A percentile compares a stretch with the other conserved stretches of the same genome.
phyloP scores from a whole-genome alignment of 2,329 filamentous ascomycete genomes.

The Cercospora zeae-maydis region DNA sequence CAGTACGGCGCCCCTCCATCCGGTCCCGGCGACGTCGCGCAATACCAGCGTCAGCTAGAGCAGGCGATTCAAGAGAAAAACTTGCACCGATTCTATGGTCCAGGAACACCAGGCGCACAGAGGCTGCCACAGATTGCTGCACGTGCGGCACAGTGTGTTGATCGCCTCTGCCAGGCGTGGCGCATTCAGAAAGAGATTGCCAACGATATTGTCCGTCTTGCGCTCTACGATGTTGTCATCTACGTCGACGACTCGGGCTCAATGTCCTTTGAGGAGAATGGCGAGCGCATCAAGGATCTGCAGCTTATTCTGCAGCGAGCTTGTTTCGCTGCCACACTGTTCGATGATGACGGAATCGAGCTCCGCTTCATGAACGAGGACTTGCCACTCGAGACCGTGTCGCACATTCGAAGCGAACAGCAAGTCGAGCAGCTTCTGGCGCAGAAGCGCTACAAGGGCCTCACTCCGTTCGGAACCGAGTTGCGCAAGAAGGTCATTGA shows the following conservation, averaged over 20 bases:
- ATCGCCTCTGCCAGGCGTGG: conserved; percentile 55
- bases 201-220: conserved; percentile 60
- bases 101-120: conserved; percentile 49
- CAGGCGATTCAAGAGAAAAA: conserved; percentile 58
- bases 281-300: conserved; percentile 64
- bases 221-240: conserved; percentile 60
- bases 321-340: conserved; percentile 63
- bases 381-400: conserved; percentile 45
- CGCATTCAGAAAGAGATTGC: conserved; percentile 57
- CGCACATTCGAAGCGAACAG: conserved; percentile 55
- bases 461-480: conserved; percentile 64
- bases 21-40: conserved; percentile 47
- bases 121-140: conserved; percentile 46
- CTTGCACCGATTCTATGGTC: conserved; percentile 58
- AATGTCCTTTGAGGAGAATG: conserved; percentile 65
- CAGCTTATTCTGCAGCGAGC: conserved; percentile 62
- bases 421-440: conserved; percentile 58
- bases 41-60: conserved; percentile 56
- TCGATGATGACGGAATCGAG: conserved; percentile 65
- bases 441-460: conserved; percentile 60
- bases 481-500: conserved; percentile 62
- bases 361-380: conserved; percentile 68
- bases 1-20: conserved; percentile 38
- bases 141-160: conserved; percentile 50
- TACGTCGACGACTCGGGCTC: conserved; percentile 68